Evolutionary conservation across 2,329 filamentous ascomycete species (phyloP).

Genomic region (Parasarocladium wereldwijsianum): DNA sequence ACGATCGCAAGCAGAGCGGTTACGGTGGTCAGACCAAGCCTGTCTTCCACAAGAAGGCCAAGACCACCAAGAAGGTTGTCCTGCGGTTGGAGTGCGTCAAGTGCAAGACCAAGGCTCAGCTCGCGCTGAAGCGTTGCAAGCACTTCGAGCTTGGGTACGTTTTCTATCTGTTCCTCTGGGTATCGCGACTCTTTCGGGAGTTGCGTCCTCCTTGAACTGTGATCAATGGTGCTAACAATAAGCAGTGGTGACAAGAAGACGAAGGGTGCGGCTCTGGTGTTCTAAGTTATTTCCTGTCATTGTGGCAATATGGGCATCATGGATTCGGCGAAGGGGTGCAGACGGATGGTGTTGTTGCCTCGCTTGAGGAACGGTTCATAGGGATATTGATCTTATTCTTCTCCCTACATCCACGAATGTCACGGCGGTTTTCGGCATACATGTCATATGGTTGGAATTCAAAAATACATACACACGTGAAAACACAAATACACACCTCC

Average conservation of each 20-base stretch:
- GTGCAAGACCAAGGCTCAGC: constrained; percentile 98
- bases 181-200: background rate
- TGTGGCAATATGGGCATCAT: constrained; percentile 30
- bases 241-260: constrained; percentile 99
- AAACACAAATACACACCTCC: too few species aligned
- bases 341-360: constrained; percentile 22
- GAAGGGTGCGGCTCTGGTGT: constrained; percentile 99
- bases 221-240: constrained; percentile 6
- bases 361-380: constrained; percentile 27
- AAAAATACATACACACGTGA: too few species aligned
- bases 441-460: too few species aligned
- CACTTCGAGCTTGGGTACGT: constrained; percentile 99
- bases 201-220: background rate
- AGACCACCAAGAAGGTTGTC: constrained; percentile 99
- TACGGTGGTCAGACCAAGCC: constrained; percentile 99
- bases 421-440: too few species aligned
- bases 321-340: constrained; percentile 33
- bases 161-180: constrained; percentile 3
- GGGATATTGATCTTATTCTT: constrained; percentile 14
- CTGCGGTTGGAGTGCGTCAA: constrained; percentile 92
- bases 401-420: background rate
- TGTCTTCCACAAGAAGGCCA: constrained; percentile 99
- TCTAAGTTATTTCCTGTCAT: constrained; percentile 51
- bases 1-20: constrained; percentile 97
- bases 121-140: constrained; percentile 99